Evolutionary conservation across 257 asterid genomes (phyloP), one percentile per base, ranked within the genome.

Genomic region (Gardenia jasminoides): DNA sequence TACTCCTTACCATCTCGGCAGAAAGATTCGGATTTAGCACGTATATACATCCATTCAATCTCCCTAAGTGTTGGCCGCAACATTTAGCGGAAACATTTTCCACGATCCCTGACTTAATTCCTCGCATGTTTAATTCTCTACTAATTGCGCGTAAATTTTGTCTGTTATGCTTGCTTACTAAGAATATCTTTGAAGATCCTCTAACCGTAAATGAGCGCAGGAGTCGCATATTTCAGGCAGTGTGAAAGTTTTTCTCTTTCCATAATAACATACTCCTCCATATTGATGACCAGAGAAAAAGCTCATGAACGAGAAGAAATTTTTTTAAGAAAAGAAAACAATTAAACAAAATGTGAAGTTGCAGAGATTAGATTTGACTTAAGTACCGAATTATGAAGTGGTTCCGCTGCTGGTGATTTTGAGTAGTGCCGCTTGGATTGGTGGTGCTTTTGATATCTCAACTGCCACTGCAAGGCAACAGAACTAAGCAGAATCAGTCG

Each of bases 381-480:
- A 24, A 26, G 20, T 50, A 79, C 82, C 78, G 70, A n/a, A 47
- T 79, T 50, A 16, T 46, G 82, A 59, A 61, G 39, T 30, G 72
- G 65, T 10, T 71, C 68, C 24, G 69, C 50, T 24, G 75, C 10
- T n/a, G 39, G 56, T 30, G 70, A 33, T 52, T 19, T n/a, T 6
- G 77, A 64, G 47, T 50, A 39, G 26, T 56, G 58, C 26, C 74
- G 80, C 8, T 46, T 6, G 6, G 44, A 13, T 26, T 59, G 80
- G 46, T 47, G 64, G 44, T 70, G 24, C 67, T 41, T 69, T 9
- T 19, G 78, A 76, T 76, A 41, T 26, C 50, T 59, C 72, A 76
- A 41, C 74, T 76, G 66, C 13, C 7, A 77, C 76, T 75, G 22
- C 44, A 69, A 33, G 15, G 7, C 26, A 41, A 41, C 33, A 43